Conservation (phyloP, 371 early-diverging fungal species). For the Apophysomyces sp. region DNA sequence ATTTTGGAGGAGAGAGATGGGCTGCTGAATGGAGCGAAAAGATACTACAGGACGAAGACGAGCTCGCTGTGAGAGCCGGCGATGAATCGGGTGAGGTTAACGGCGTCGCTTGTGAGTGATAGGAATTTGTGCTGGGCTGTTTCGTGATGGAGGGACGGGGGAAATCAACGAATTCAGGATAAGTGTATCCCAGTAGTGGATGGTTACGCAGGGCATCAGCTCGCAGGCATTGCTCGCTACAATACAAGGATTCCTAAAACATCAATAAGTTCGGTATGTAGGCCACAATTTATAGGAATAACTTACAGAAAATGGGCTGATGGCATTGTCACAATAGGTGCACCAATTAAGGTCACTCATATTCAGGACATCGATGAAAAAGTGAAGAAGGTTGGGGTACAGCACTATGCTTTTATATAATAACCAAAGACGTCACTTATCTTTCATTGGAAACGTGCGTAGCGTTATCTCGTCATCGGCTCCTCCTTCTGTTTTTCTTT, state of each 20-base stretch:
- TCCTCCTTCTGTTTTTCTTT: neutral
- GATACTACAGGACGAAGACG: neutral
- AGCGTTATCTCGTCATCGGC: conserved; percentile 1
- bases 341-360: conserved; percentile 28
- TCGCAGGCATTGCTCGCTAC: conserved; percentile 26
- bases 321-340: conserved; percentile 22
- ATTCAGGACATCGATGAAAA: conserved; percentile 1
- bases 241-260: conserved; percentile 29
- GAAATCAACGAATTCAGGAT: conserved; percentile 28
- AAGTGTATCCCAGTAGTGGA: conserved; percentile 24
- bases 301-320: conserved; percentile 24
- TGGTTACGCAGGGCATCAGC: conserved; percentile 26
- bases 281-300: neutral
- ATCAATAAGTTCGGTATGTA: neutral
- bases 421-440: conserved; percentile 2
- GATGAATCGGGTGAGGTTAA: neutral
- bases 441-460: neutral
- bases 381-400: neutral
- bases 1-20: neutral
- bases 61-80: neutral
- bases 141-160: conserved; percentile 14
- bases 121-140: neutral
- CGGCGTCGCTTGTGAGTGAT: neutral
- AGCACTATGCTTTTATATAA: neutral
- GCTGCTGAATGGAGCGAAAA: neutral